phyloP scores from a whole-genome alignment of 176 grass and related monocot genomes.

The Juncus effusus region DNA sequence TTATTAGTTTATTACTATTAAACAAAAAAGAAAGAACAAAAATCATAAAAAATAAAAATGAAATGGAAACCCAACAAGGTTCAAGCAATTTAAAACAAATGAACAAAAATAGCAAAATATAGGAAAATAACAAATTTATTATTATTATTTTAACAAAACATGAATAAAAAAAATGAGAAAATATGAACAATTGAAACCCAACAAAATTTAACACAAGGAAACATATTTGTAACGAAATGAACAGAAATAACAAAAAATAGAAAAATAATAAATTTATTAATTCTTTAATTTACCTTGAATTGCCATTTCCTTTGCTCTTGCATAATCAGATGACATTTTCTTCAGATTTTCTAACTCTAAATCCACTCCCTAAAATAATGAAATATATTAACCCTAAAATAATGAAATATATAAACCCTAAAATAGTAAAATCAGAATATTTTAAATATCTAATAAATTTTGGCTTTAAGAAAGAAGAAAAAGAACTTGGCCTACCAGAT shows the following conservation, averaged over 20 bases:
- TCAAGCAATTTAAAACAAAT: neutral
- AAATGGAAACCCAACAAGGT: neutral
- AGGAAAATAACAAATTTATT: too few relatives aligned
- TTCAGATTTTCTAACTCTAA: constrained; percentile 57
- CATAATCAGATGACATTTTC: constrained; percentile 64
- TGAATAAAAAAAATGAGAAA: too few relatives aligned
- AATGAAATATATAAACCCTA: constrained; percentile 13
- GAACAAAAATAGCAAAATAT: too few relatives aligned
- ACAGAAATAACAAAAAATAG: too few relatives aligned
- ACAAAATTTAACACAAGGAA: neutral
- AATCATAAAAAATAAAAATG: too few relatives aligned
- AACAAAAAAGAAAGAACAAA: too few relatives aligned
- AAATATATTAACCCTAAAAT: neutral
- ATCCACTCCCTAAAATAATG: constrained; percentile 40
- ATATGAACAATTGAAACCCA: neutral
- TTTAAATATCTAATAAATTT: too few relatives aligned
- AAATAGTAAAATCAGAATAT: neutral
- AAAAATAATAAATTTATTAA: too few relatives aligned
- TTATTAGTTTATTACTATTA: too few relatives aligned
- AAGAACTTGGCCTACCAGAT: constrained; percentile 43
- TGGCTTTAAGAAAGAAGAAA: too few relatives aligned
- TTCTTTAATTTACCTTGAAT: constrained; percentile 39
- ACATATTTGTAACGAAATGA: too few relatives aligned
- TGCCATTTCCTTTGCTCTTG: constrained; percentile 53
- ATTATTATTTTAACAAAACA: too few relatives aligned